Conservation (phyloP, 2,329 filamentous ascomycete species). For the Xylariaceae sp. region DNA sequence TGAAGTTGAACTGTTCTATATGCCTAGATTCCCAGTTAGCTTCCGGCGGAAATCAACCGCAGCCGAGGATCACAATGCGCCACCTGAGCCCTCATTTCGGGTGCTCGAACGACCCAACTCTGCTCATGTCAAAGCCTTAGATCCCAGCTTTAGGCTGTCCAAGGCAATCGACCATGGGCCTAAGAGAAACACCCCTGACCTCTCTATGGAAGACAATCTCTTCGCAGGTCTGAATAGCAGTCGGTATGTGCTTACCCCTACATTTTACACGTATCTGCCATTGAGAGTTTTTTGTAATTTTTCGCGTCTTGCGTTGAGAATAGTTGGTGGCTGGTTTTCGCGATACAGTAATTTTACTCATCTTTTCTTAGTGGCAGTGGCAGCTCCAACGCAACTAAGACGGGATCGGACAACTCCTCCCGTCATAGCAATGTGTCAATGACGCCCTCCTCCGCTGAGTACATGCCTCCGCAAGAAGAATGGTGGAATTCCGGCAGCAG, state of each 20-base stretch:
- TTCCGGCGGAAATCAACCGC: slow-evolving; percentile 58
- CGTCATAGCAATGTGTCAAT: slow-evolving; percentile 59
- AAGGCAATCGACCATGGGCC: slow-evolving; percentile 35
- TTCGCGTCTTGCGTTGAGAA: slow-evolving; percentile 21
- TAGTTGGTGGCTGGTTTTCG: slow-evolving; percentile 10
- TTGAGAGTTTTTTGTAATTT: not conserved
- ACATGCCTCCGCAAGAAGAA: slow-evolving; percentile 36
- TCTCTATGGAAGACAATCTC: slow-evolving; percentile 48
- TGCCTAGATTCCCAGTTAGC: slow-evolving; percentile 57
- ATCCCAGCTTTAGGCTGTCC: slow-evolving; percentile 42
- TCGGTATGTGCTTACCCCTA: slow-evolving; percentile 42
- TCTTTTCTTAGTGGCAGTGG: slow-evolving; percentile 47
- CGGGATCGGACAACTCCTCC: slow-evolving; percentile 55
- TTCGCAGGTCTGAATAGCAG: slow-evolving; percentile 52
- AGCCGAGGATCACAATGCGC: slow-evolving; percentile 48
- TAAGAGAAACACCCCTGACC: slow-evolving; percentile 36
- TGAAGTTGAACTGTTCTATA: slow-evolving; percentile 38
- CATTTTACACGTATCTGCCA: not conserved
- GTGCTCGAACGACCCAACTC: slow-evolving; percentile 51
- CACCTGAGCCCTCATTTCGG: slow-evolving; percentile 50
- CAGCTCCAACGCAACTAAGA: slow-evolving; percentile 56
- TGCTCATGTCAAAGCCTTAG: slow-evolving; percentile 42
- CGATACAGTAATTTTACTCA: slow-evolving; percentile 35
- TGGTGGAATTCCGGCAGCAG: slow-evolving; percentile 37
- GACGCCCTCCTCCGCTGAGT: slow-evolving; percentile 51